Conservation (phyloP, 768 basidiomycete species). For the Coprinopsis sp. region DNA sequence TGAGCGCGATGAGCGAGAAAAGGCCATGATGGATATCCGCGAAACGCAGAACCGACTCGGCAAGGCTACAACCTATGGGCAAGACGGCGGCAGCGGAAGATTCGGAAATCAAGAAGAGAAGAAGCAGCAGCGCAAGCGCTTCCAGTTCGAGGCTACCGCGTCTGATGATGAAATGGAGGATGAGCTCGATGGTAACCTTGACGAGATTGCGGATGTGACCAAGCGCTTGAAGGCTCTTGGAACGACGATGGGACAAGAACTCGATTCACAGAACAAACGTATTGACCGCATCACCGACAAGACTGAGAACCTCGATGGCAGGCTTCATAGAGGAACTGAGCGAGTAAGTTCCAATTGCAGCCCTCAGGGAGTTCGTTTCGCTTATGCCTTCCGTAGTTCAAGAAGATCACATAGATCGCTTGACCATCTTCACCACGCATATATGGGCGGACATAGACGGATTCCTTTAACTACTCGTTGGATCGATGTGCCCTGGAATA, state of each 20-base stretch:
- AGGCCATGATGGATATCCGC: slow-evolving; percentile 78
- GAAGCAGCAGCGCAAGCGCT: slow-evolving; percentile 73
- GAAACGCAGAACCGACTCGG: slow-evolving; percentile 86
- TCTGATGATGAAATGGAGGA: slow-evolving; percentile 95
- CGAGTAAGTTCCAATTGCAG: slow-evolving; percentile 43
- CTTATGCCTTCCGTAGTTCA: slow-evolving; percentile 39
- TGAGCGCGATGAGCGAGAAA: slow-evolving; percentile 79
- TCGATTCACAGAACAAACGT: slow-evolving; percentile 80
- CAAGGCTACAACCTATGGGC: slow-evolving; percentile 61
- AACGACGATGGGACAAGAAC: slow-evolving; percentile 80
- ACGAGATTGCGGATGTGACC: slow-evolving; percentile 76
- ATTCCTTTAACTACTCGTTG: too few species aligned
- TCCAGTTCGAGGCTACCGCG: slow-evolving; percentile 86
- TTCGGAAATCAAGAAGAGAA: slow-evolving; percentile 49
- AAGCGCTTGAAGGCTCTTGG: slow-evolving; percentile 77
- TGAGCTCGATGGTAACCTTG: slow-evolving; percentile 87
- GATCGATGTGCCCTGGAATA: too few species aligned
- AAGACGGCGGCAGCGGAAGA: slow-evolving; percentile 34
- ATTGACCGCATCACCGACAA: slow-evolving; percentile 77
- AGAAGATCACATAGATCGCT: slow-evolving; percentile 55
- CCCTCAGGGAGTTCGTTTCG: slow-evolving; percentile 9
- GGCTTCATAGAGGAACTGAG: slow-evolving; percentile 78
- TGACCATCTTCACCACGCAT: too few species aligned
- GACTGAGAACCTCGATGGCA: slow-evolving; percentile 68
- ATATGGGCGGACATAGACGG: too few species aligned